Evolutionary conservation across 352 stramenopile genomes (phyloP).

Genomic region (Phytopythium montanum): DNA sequence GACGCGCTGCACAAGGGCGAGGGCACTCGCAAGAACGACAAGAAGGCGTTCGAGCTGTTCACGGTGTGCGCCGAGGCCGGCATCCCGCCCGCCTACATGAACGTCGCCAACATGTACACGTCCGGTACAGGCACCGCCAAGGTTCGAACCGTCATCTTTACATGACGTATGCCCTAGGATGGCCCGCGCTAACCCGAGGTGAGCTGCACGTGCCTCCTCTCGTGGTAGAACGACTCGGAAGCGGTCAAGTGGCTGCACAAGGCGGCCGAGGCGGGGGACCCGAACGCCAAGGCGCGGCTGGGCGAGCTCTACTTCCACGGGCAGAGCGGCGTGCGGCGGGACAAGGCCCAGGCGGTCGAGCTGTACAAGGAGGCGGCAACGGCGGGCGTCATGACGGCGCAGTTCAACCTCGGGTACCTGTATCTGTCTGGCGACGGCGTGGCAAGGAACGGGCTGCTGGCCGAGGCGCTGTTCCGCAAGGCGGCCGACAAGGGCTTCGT

Average conservation of each 20-base stretch:
- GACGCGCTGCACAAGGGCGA: constrained; percentile 74
- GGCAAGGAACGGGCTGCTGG: constrained; percentile 46
- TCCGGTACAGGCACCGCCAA: constrained; percentile 66
- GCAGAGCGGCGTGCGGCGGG: constrained; percentile 38
- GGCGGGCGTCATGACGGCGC: constrained; percentile 50
- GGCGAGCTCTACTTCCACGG: constrained; percentile 74
- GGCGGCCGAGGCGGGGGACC: constrained; percentile 69
- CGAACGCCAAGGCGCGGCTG: constrained; percentile 66
- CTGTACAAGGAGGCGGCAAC: constrained; percentile 69
- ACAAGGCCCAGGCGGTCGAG: constrained; percentile 50
- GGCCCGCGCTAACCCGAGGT: neutral
- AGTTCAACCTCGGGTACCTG: constrained; percentile 80
- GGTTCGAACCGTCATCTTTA: constrained; percentile 21
- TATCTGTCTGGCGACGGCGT: constrained; percentile 69
- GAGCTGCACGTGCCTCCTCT: neutral
- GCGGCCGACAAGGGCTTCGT: constrained; percentile 78
- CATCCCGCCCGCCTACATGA: constrained; percentile 73
- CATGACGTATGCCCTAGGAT: neutral
- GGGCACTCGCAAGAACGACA: constrained; percentile 64
- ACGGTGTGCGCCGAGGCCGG: constrained; percentile 54
- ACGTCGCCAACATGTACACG: constrained; percentile 83
- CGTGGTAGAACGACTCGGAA: constrained; percentile 65
- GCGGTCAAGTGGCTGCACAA: constrained; percentile 72
- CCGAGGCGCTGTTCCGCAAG: constrained; percentile 68
- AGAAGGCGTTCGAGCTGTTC: constrained; percentile 80